Base-by-base conservation (phyloP, 2,329 filamentous ascomycete genomes). In the Nemania serpens region DNA sequence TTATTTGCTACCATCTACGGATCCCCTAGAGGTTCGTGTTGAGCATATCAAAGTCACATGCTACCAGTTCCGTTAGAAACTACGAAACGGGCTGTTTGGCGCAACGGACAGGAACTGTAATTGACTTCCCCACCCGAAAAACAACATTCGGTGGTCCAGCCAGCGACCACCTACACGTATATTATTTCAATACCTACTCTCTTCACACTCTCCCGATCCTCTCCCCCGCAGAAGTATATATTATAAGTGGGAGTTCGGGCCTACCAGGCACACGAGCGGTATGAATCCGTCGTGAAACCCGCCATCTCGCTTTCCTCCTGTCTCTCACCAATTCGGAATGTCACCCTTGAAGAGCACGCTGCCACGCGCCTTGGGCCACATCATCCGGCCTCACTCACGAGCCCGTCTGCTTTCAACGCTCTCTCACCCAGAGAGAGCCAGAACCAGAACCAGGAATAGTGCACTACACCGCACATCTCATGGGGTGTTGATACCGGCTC, bases 221-320 rank as follows among this genome's bases (percentile, higher is more conserved):
- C 33, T 39, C n/a, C n/a, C n/a, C n/a, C n/a, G n/a, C n/a, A n/a
- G n/a, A n/a, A n/a, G n/a, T n/a, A n/a, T n/a, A n/a, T n/a, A n/a
- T n/a, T 29, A 46, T 39, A 55, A 43, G 6, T 17, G 29, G n/a
- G 33, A 6, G 4, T n/a, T 39, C 12, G 3, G 49, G 15, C 3
- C 13, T 46, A 9, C 29, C 2, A 22, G 41, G 42, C 20, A 20
- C 9, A 17, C 50, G n/a, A 17, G 22, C 50, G 55, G 52, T n/a
- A 63, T 65, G 63, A n/a, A 59, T 61, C 36, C 18, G 20, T 61
- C 54, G 36, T 52, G 49, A 47, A 48, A 15, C n/a, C n/a, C n/a
- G 25, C 25, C 25, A 29, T 29, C 7, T 29, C 25, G 3, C n/a
- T 48, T 29, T 18, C 36, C 15, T 43, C 17, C n/a, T 13, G 6